phyloP scores from a whole-genome alignment of 345 rosid genomes.

The Eutrema yunnanense region DNA sequence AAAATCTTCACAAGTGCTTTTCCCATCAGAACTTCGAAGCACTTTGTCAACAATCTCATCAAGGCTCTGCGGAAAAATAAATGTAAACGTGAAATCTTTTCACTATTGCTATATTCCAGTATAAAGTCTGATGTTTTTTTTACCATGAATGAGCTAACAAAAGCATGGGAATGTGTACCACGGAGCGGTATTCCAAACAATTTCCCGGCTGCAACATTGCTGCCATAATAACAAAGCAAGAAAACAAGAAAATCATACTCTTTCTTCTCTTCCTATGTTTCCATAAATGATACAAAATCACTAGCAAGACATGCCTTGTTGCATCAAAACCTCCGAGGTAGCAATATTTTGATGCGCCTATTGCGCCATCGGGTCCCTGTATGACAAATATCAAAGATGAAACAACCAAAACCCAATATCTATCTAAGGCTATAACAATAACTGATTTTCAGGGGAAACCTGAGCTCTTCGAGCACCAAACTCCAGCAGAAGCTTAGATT shows the following conservation, averaged over 20 bases:
- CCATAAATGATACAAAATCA: neutral
- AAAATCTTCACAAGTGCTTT: constrained; percentile 73
- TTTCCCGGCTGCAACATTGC: constrained; percentile 61
- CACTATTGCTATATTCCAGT: too few species aligned
- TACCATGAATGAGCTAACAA: constrained; percentile 94
- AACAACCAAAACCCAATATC: too few species aligned
- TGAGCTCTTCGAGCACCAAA: constrained; percentile 97
- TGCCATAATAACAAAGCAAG: neutral
- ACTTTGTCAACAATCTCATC: constrained; percentile 77
- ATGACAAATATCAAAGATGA: too few species aligned
- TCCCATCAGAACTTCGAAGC: constrained; percentile 58
- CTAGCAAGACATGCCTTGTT: constrained; percentile 28
- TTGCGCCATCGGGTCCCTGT: constrained; percentile 95
- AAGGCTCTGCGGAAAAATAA: constrained; percentile 48
- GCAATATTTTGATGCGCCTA: constrained; percentile 86
- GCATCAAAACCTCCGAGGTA: constrained; percentile 98
- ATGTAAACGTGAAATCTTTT: neutral
- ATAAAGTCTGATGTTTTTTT: too few species aligned
- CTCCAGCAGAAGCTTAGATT: constrained; percentile 74
- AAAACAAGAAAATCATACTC: neutral
- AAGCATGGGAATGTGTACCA: constrained; percentile 99
- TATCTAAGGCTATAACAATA: neutral
- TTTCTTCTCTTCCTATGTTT: neutral
- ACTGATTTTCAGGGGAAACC: constrained; percentile 35
- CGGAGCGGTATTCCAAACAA: constrained; percentile 93